Percentiles rank a stretch among this genome's conserved stretches.
phyloP scores from a whole-genome alignment of 139 green algal species.

The Penium margaritaceum region DNA sequence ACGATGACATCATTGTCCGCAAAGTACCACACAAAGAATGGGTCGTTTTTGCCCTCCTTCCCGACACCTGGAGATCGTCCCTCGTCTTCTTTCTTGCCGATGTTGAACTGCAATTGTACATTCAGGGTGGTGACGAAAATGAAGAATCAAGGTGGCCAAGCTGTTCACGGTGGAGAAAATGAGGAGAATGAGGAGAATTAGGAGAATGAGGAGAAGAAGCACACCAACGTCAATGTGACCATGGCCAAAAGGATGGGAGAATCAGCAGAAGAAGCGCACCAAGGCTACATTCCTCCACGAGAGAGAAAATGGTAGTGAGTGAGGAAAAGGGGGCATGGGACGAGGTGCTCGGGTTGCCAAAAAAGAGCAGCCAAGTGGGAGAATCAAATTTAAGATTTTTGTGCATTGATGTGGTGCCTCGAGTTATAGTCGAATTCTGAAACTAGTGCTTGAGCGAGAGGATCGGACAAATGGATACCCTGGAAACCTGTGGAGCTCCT shows the following conservation, averaged over 20 bases:
- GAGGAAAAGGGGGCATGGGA: too few relatives aligned
- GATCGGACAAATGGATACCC: not conserved
- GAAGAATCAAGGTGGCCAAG: not conserved
- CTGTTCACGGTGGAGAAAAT: not conserved
- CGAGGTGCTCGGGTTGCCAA: too few relatives aligned
- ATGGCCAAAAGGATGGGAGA: not conserved
- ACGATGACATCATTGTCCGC: conserved; percentile 43
- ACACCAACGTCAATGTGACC: not conserved
- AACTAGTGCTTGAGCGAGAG: not conserved
- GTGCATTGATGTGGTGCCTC: not conserved
- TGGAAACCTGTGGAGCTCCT: not conserved
- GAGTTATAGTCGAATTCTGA: not conserved
- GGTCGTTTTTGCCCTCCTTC: conserved; percentile 23
- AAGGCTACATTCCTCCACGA: too few relatives aligned
- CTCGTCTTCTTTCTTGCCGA: conserved; percentile 20
- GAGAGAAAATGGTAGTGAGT: too few relatives aligned
- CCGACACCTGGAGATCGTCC: conserved; percentile 7
- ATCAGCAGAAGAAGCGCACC: not conserved
- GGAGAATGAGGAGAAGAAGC: not conserved
- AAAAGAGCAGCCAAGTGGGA: too few relatives aligned
- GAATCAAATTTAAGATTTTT: too few relatives aligned
- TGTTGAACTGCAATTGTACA: conserved; percentile 8
- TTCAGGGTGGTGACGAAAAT: not conserved
- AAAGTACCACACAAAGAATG: conserved; percentile 49
- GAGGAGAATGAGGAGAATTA: not conserved